phyloP scores from a whole-genome alignment of 2,329 filamentous ascomycete species.

The Epichloe brachyelytri region DNA sequence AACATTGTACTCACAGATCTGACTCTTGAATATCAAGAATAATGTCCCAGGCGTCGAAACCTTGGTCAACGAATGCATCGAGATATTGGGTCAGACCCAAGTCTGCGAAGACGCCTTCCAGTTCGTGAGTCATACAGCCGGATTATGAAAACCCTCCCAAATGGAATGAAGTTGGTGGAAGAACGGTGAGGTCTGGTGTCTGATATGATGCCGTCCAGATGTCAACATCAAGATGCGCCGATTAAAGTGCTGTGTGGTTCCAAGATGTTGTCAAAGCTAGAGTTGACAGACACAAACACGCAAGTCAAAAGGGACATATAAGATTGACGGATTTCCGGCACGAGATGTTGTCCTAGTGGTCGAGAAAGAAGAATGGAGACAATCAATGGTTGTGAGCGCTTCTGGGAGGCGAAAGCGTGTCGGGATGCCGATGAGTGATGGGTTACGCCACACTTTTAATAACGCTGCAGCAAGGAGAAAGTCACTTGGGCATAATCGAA shows the following conservation, averaged over 20 bases:
- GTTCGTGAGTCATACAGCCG: conserved; percentile 37
- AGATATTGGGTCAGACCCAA: conserved; percentile 70
- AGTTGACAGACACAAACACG: neutral
- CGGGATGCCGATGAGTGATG: neutral
- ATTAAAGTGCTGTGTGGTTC: neutral
- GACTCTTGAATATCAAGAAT: conserved; percentile 75
- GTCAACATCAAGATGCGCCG: conserved; percentile 8
- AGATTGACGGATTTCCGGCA: neutral
- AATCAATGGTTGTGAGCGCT: neutral
- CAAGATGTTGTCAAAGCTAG: neutral
- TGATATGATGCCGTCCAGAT: neutral
- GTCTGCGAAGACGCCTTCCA: conserved; percentile 56
- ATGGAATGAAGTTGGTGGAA: neutral
- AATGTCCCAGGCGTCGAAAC: conserved; percentile 76
- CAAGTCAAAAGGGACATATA: neutral
- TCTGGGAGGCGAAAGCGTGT: neutral
- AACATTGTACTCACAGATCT: conserved; percentile 48
- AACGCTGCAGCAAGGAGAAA: neutral
- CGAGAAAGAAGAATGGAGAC: neutral
- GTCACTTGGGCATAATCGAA: neutral
- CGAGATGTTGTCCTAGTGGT: neutral
- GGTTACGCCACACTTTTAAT: neutral
- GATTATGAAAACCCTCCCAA: conserved; percentile 2
- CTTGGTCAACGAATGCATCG: conserved; percentile 59
- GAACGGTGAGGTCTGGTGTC: neutral